Percentiles rank a stretch among this genome's conserved stretches.
Conservation (phyloP, 177 flowering plant genomes). For the Vitis hybrid region DNA sequence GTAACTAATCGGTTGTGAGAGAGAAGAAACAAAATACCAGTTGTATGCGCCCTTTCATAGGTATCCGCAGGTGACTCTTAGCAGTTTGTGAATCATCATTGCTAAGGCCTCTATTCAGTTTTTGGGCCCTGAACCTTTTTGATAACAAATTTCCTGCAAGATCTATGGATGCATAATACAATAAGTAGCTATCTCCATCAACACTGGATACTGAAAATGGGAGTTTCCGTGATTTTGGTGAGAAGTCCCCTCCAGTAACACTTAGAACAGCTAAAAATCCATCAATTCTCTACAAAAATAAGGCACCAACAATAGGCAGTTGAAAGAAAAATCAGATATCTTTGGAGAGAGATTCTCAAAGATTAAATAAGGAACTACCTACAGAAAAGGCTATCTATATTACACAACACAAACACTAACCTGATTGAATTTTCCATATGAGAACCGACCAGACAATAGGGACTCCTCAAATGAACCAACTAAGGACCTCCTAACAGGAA, state of each 20-base stretch:
- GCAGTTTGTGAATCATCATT: constrained; percentile 42
- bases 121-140: constrained; percentile 38
- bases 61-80: constrained; percentile 65
- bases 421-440: constrained; percentile 57
- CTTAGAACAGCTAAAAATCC: constrained; percentile 91
- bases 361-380: neutral
- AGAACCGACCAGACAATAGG: constrained; percentile 75
- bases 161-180: constrained; percentile 79
- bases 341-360: neutral
- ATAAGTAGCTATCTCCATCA: constrained; percentile 74
- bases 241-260: constrained; percentile 82
- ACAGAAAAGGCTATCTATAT: neutral
- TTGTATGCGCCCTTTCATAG: constrained; percentile 93
- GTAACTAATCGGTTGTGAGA: constrained; percentile 11
- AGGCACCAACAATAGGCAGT: constrained; percentile 1
- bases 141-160: constrained; percentile 51
- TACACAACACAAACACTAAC: constrained; percentile 28
- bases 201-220: constrained; percentile 87
- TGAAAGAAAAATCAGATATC: constrained; percentile 4
- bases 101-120: constrained; percentile 48
- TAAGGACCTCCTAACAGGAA: constrained; percentile 76
- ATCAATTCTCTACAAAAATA: constrained; percentile 56
- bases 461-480: constrained; percentile 99
- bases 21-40: constrained; percentile 57
- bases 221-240: constrained; percentile 84